Evolutionary conservation across 768 basidiomycete species (phyloP), one percentile per base, ranked within the genome.

Genomic region (Candolleomyces aberdarensis): DNA sequence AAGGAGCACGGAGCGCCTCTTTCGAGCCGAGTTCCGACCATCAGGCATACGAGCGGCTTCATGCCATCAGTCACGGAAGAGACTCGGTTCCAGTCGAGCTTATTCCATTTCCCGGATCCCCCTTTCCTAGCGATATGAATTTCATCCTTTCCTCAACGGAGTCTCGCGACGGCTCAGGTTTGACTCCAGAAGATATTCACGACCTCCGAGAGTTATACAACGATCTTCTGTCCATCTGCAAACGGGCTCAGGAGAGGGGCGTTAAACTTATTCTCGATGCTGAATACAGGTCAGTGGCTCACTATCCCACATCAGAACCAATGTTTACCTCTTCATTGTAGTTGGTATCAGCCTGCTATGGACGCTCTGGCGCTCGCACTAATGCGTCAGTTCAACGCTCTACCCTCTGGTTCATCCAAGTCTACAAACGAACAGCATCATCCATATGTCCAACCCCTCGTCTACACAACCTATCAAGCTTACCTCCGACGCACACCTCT

Each of bases 381-480:
- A 19, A 91, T 90, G 80, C 81, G 85, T 19, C 80, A 83, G 62
- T 97, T 90, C 75, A 96, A 97, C 74, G 79, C 71, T n/a, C 64
- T 77, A 7, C 63, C 69, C 3, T 50, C 36, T 5, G 3, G 36
- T 36, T 3, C 62, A 50, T 40, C 61, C 20, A 13, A 49, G 20
- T 61, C 58, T 5, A 20, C 59, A 14, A 57, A 63, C 20, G 17
- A 10, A 9, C 15, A 19, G n/a, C 39, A 52, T 51, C 49, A 53
- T 53, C 40, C 62, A n/a, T 36, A 7, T 36, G 73, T 84, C 5
- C 85, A 86, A 58, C 92, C 93, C 0, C 76, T 94, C 4, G 74
- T 94, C 1, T 95, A 95, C 71, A 87, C 83, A 1, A 97, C 95
- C 0, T 94, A 87, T 74, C 95, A 98, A 70, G 89, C 93, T 0